Conservation (phyloP, 257 asterid genomes). For the Jacaranda mimosifolia region DNA sequence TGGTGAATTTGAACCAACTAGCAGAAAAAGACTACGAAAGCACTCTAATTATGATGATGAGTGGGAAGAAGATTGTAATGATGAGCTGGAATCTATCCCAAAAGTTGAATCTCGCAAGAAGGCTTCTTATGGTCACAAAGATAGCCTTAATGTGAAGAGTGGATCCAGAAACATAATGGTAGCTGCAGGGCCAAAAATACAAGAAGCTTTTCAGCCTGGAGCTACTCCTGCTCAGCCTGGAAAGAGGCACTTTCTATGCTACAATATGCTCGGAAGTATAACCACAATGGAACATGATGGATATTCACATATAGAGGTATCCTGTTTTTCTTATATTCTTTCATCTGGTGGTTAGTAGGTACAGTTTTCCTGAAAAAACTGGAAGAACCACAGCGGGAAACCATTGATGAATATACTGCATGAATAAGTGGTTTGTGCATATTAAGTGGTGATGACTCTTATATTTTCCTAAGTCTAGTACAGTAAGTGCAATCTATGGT, state of each 20-base stretch:
- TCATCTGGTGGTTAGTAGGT: constrained; percentile 21
- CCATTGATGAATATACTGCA: constrained; percentile 2
- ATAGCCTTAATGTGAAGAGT: constrained; percentile 48
- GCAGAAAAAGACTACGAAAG: constrained; percentile 76
- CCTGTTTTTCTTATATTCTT: constrained; percentile 28
- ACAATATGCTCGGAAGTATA: constrained; percentile 93
- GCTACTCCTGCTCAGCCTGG: constrained; percentile 87
- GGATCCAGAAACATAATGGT: constrained; percentile 47
- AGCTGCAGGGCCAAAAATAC: constrained; percentile 66
- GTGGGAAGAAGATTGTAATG: constrained; percentile 65
- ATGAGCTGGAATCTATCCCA: constrained; percentile 60
- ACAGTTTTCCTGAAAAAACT: constrained; percentile 24
- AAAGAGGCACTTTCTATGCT: constrained; percentile 88
- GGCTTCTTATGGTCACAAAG: constrained; percentile 58
- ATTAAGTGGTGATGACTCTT: constrained; percentile 17
- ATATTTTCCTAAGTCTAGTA: constrained; percentile 22
- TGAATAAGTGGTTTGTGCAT: not conserved
- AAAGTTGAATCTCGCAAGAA: constrained; percentile 67
- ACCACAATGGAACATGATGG: constrained; percentile 93
- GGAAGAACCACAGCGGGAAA: not conserved
- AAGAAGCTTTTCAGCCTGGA: constrained; percentile 94
- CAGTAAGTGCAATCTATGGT: not conserved
- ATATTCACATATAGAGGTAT: constrained; percentile 95
- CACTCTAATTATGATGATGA: constrained; percentile 55
- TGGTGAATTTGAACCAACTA: constrained; percentile 67